These are phyloP conservation scores for Ulota crispa DNA, from an alignment of 225 moss, liverwort and hornwort species.

Conservation along the genomic window DNA sequence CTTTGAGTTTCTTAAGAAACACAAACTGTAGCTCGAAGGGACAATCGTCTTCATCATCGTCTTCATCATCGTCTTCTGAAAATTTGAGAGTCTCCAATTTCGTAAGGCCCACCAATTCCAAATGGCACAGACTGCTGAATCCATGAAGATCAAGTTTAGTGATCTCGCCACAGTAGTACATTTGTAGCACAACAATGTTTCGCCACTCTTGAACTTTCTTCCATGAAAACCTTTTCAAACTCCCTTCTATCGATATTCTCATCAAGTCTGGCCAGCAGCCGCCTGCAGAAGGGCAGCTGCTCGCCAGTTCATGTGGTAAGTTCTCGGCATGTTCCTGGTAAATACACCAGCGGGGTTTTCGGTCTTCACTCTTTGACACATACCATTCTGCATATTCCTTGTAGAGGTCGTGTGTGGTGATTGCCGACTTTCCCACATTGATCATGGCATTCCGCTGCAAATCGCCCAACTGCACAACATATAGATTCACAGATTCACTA, in stretches of 20 bases:
- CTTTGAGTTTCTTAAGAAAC: background rate
- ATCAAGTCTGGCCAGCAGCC: background rate
- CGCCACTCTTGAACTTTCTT: conserved; percentile 26
- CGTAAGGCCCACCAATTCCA: conserved; percentile 12
- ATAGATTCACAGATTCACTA: too few relatives aligned
- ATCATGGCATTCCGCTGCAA: background rate
- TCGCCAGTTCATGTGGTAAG: background rate
- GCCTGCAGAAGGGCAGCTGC: background rate
- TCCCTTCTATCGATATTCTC: background rate
- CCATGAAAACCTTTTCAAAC: background rate
- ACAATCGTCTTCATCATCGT: background rate
- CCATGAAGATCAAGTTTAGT: conserved; percentile 5
- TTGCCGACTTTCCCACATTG: background rate
- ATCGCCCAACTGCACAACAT: background rate
- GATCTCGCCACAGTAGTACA: background rate
- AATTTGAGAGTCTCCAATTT: conserved; percentile 23
- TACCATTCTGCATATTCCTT: background rate
- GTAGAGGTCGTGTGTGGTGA: conserved; percentile 9
- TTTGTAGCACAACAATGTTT: conserved; percentile 28
- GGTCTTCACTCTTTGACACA: background rate
- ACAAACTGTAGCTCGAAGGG: conserved; percentile 9
- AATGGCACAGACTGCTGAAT: conserved; percentile 18
- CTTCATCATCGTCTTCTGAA: background rate
- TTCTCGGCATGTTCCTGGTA: background rate
- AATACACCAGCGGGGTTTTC: background rate